Base-by-base conservation (phyloP, 805 yeast genomes). In the Crinitomyces ghanaensis region DNA sequence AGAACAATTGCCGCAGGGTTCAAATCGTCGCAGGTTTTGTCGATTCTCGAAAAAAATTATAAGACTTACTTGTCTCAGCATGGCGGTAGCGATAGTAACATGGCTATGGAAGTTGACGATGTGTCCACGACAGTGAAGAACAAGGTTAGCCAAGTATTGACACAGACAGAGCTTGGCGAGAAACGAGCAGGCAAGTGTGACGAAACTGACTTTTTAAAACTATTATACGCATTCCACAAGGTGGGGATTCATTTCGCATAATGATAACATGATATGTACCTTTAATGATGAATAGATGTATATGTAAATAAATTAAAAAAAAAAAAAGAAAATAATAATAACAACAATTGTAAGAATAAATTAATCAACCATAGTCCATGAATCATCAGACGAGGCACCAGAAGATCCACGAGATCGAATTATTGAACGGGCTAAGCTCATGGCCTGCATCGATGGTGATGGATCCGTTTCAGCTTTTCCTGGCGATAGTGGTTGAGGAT, bases 181-280 rank as follows among this genome's bases (percentile, higher is more conserved):
- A 74, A 79, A 57, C 79, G 98, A 65, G 78, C 97, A 2, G 80
- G 93, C 20, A 91, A 91, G 56, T 72, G 93, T 60, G 97, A 86
- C 53, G 96, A 91, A 61, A 82, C 86, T 16, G 98, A 91, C 53
- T 91, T 91, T 58, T 65, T 91, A 48, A 48, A 58, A 52, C 62
- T 91, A 30, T 62, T 91, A 37, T 85, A 79, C 48, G 95, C 94
- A 2, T 91, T 91, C 67, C 95, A 91, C 59, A 91, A 88, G 58
- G 95, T 83, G 30, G 97, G 97, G 28, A 81, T 91, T 40, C 97
- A 88, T 58, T 91, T 91, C 61, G 95, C 95, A 37, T 86, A 62
- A 35, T 9, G n/a, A 25, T 7, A 7, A 12, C n/a, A 6, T 7
- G 14, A 16, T 11, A 12, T 12, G n/a, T 11, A 12, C 15, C 15